phyloP scores from a whole-genome alignment of 2,329 filamentous ascomycete genomes.

The Pseudogymnoascus sp. region DNA sequence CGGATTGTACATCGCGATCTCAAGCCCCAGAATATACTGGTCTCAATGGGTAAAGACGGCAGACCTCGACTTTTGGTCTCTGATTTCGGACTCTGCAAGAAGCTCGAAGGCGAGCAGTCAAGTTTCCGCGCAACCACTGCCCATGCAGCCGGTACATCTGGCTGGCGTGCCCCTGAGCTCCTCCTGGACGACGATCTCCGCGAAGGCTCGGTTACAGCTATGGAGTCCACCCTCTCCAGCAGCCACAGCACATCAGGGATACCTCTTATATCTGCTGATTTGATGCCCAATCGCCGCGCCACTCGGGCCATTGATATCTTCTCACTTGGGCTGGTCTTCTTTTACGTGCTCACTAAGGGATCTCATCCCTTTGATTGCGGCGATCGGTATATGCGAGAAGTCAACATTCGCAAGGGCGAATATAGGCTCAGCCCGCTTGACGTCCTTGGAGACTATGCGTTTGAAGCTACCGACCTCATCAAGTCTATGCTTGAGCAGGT shows the following conservation, averaged over 20 bases:
- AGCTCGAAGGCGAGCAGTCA: slow-evolving; percentile 86
- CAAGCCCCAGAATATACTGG: slow-evolving; percentile 95
- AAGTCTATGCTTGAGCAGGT: slow-evolving; percentile 61
- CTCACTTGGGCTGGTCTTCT: slow-evolving; percentile 94
- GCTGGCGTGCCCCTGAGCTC: slow-evolving; percentile 93
- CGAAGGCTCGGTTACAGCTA: slow-evolving; percentile 36
- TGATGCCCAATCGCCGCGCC: slow-evolving; percentile 64
- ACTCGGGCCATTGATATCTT: slow-evolving; percentile 97
- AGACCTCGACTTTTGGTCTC: slow-evolving; percentile 85
- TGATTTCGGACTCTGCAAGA: slow-evolving; percentile 96
- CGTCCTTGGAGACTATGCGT: slow-evolving; percentile 71
- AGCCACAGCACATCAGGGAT: slow-evolving; percentile 54
- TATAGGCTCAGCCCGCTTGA: slow-evolving; percentile 65
- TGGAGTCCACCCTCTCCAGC: slow-evolving; percentile 38
- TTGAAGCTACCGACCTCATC: slow-evolving; percentile 82
- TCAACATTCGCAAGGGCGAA: slow-evolving; percentile 90
- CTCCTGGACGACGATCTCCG: slow-evolving; percentile 69
- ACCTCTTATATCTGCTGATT: slow-evolving; percentile 48
- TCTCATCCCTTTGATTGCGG: slow-evolving; percentile 90
- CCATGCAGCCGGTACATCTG: slow-evolving; percentile 84
- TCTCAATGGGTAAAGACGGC: slow-evolving; percentile 62
- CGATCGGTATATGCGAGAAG: slow-evolving; percentile 89
- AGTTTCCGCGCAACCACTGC: slow-evolving; percentile 92
- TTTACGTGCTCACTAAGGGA: slow-evolving; percentile 92
- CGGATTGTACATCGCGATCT: slow-evolving; percentile 95